Evolutionary conservation across 257 asterid genomes (phyloP).

Genomic region (Salvia hispanica): DNA sequence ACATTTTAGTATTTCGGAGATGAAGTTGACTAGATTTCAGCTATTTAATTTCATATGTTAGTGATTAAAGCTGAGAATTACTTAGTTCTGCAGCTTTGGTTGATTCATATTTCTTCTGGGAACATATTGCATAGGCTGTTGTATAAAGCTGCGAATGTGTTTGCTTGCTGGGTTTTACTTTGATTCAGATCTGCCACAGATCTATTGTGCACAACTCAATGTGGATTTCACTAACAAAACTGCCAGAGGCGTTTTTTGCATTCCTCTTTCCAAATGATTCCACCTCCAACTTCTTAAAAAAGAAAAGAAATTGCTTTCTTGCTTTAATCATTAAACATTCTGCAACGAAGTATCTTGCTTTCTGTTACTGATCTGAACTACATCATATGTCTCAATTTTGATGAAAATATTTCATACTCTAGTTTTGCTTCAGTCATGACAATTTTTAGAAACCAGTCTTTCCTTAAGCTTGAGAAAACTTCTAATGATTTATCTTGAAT

Average conservation of each 20-base stretch:
- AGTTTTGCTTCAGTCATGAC: slow-evolving; percentile 2
- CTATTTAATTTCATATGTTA: neutral
- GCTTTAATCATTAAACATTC: neutral
- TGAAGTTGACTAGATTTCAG: slow-evolving; percentile 26
- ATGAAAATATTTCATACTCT: neutral
- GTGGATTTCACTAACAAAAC: slow-evolving; percentile 18
- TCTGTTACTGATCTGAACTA: neutral
- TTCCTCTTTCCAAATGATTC: neutral
- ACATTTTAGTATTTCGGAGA: slow-evolving; percentile 15
- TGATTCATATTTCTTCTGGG: neutral
- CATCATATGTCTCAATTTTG: slow-evolving; percentile 18
- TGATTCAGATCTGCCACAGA: slow-evolving; percentile 15
- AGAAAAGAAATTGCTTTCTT: slow-evolving; percentile 1
- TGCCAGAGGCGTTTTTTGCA: slow-evolving; percentile 10
- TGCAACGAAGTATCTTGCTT: neutral
- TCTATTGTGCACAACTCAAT: neutral
- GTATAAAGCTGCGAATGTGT: neutral
- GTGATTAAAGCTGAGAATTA: neutral
- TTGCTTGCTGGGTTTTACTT: neutral
- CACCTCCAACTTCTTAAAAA: neutral
- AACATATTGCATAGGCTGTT: slow-evolving; percentile 17
- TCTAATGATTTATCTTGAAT: neutral
- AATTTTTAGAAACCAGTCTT: neutral
- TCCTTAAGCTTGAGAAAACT: slow-evolving; percentile 22
- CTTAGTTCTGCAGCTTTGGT: neutral